A percentile compares a stretch with the other conserved stretches of the same genome.
Conservation (phyloP, 441 rosid species). For the Arabidopsis lyrata region DNA sequence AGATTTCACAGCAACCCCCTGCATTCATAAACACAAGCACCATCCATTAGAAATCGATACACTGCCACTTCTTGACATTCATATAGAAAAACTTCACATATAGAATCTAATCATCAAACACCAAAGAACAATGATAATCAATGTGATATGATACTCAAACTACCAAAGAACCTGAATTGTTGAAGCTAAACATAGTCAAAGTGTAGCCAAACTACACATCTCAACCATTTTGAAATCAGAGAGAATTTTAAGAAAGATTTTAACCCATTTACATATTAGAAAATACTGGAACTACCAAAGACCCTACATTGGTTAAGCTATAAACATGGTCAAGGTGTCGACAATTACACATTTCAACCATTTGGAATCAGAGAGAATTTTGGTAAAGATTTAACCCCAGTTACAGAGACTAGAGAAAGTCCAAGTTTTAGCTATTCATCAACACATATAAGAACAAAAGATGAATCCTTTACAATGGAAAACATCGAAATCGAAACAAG, state of each 20-base stretch:
- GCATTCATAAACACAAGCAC: conserved; percentile 28
- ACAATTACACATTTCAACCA: not conserved
- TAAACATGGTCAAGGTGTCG: not conserved
- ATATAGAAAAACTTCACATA: not conserved
- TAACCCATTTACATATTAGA: not conserved
- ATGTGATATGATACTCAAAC: conserved; percentile 1
- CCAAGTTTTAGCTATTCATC: not conserved
- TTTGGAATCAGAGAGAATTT: not conserved
- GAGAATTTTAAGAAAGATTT: not conserved
- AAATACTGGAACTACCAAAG: not conserved
- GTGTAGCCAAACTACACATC: not conserved
- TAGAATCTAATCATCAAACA: not conserved
- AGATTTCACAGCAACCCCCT: conserved; percentile 35
- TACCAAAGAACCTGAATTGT: conserved; percentile 3
- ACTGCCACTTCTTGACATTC: not conserved
- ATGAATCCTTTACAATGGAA: not conserved
- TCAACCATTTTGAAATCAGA: conserved; percentile 12
- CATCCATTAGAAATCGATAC: conserved; percentile 1
- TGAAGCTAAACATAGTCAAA: not conserved
- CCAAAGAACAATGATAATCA: not conserved
- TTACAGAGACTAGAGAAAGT: not conserved
- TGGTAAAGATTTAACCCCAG: too few species aligned
- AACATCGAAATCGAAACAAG: not conserved
- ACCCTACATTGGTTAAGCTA: conserved; percentile 10
- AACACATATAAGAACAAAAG: not conserved